These are phyloP conservation scores for Hibiscus tridactylites DNA, from an alignment of 345 rosid genomes.

Conservation along the genomic window DNA sequence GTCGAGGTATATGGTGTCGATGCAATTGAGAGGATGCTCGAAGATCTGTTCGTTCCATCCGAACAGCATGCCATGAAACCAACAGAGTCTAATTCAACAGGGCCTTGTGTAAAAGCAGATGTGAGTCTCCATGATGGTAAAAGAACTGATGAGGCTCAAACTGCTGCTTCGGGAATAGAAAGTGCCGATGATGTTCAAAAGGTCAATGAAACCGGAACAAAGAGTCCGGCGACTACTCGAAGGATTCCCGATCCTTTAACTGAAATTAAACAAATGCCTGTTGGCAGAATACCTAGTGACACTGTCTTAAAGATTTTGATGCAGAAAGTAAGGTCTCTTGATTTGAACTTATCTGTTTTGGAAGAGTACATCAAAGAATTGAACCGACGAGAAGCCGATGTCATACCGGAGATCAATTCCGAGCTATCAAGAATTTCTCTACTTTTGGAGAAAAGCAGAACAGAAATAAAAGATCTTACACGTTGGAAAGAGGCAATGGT, in stretches of 20 bases:
- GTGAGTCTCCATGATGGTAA: constrained; percentile 20
- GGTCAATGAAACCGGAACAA: constrained; percentile 22
- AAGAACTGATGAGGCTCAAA: constrained; percentile 24
- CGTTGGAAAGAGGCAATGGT: constrained; percentile 67
- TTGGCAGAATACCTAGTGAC: constrained; percentile 52
- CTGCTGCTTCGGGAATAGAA: constrained; percentile 15
- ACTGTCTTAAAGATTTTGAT: constrained; percentile 77
- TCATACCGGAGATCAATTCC: constrained; percentile 46
- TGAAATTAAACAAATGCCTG: constrained; percentile 59
- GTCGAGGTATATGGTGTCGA: constrained; percentile 84
- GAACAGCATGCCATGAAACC: constrained; percentile 31
- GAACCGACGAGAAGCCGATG: constrained; percentile 45
- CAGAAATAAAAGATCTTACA: constrained; percentile 44
- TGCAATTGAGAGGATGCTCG: constrained; percentile 89
- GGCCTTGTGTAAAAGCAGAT: constrained; percentile 26
- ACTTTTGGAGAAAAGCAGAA: constrained; percentile 46
- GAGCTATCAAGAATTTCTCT: constrained; percentile 43
- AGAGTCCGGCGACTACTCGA: constrained; percentile 19
- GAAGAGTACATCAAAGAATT: constrained; percentile 68
- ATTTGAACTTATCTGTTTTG: constrained; percentile 56
- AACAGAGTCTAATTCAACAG: constrained; percentile 25
- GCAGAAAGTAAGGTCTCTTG: constrained; percentile 81
- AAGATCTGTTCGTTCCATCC: constrained; percentile 66
- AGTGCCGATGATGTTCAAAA: constrained; percentile 28
- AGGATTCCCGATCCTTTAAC: constrained; percentile 43